Percentiles rank a stretch among this genome's conserved stretches.
phyloP scores from a whole-genome alignment of 1,284 basidiomycete genomes.

The Sporisorium graminicola region DNA sequence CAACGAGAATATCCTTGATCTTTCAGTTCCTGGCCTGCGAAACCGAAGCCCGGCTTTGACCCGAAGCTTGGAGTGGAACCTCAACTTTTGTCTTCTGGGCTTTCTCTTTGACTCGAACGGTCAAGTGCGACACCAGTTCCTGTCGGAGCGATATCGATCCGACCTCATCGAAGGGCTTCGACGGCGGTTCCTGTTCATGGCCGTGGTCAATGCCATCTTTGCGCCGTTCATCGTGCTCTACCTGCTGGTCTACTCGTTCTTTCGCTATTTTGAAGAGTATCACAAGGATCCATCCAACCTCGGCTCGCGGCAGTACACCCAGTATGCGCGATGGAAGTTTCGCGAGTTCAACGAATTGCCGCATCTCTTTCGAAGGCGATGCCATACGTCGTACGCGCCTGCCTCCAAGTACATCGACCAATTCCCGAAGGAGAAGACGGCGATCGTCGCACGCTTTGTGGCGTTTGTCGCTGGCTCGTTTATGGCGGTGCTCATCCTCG shows the following conservation, averaged over 20 bases:
- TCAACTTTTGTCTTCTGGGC: constrained; percentile 92
- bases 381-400: constrained; percentile 87
- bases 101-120: constrained; percentile 91
- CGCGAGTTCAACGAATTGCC: constrained; percentile 98
- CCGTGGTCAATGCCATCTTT: constrained; percentile 90
- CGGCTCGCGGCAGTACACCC: constrained; percentile 90
- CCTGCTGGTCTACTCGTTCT: constrained; percentile 96
- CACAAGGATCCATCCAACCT: constrained; percentile 97
- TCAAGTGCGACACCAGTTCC: constrained; percentile 87
- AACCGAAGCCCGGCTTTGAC: constrained; percentile 78
- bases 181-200: constrained; percentile 94
- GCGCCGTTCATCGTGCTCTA: constrained; percentile 98
- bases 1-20: constrained; percentile 93
- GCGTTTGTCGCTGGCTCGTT: constrained; percentile 97
- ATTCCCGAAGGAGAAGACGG: constrained; percentile 93
- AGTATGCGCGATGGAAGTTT: constrained; percentile 97
- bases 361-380: constrained; percentile 86
- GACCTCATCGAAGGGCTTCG: constrained; percentile 84
- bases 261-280: constrained; percentile 99
- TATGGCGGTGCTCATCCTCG: constrained; percentile 89
- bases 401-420: constrained; percentile 97
- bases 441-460: constrained; percentile 89
- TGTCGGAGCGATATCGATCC: constrained; percentile 83
- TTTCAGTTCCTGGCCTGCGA: constrained; percentile 76
- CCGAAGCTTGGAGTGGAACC: constrained; percentile 92